Base-by-base conservation (phyloP, 2,329 filamentous ascomycete genomes). In the Claviceps sp. region DNA sequence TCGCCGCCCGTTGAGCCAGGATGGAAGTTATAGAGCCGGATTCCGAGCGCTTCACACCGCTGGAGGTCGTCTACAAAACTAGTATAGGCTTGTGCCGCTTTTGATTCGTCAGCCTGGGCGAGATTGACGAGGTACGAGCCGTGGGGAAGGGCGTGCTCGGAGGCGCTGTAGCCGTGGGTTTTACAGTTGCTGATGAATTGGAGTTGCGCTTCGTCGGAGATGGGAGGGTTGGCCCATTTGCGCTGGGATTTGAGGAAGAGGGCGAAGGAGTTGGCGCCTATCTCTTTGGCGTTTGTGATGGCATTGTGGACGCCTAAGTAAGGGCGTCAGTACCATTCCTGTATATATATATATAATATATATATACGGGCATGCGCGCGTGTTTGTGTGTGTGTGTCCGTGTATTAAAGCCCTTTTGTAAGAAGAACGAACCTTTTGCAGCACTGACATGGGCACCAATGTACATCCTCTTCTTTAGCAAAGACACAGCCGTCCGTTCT, bases 111-210 rank as follows among this genome's bases (percentile, higher is more conserved):
- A 4, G 82, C 76, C 62, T 95, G 88, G 0, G 93, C 93, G 5
- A 98, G 80, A 64, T 98, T 98, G 62, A 98, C 89, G 7, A 98
- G 83, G 66, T 98, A 98, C 1, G 88, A 95, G 37, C 93, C 93
- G 64, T 98, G 93, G 0, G 93, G 93, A 1, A 98, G 80, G 61
- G 89, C 79, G 68, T 88, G 83, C 63, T 80, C 78, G 52, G 74
- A 74, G 6, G 82, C 78, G 61, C 87, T 81, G 66, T 91, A 95
- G 48, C 72, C 71, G 64, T 91, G 81, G 48, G 82, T 71, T 49
- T 78, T 73, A 62, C 88, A 87, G 36, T 80, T 71, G 44, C 75
- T 74, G 52, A 78, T 78, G 69, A 97, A 98, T 40, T 80, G 76
- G 43, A 80, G 74, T 48, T 78, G 75, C 50, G 84, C 79, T 26